These are phyloP conservation scores for Ophiosphaerella korrae DNA, from an alignment of 2,329 filamentous ascomycete genomes.

Conservation along the genomic window DNA sequence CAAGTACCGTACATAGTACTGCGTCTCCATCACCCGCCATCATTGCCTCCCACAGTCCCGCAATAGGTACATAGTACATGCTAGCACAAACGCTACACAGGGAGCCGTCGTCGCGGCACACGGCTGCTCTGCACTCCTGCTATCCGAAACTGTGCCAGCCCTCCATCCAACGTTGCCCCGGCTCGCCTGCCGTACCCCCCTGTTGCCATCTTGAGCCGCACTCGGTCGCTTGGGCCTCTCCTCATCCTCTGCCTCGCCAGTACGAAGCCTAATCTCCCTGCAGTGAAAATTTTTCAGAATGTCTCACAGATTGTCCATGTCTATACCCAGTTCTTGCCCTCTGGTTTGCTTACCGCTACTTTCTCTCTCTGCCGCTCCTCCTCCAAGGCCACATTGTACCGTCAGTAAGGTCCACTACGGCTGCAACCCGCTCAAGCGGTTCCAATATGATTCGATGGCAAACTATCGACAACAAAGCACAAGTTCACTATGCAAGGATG, in stretches of 20 bases:
- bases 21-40: constrained; percentile 19
- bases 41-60: constrained; percentile 12
- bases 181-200: constrained; percentile 28
- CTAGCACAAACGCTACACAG: constrained; percentile 26
- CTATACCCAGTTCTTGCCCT: constrained; percentile 28
- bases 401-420: constrained; percentile 31
- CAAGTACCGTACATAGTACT: not conserved
- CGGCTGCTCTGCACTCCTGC: constrained; percentile 23
- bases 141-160: constrained; percentile 33
- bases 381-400: constrained; percentile 23
- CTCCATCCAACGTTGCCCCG: constrained; percentile 40
- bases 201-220: constrained; percentile 42
- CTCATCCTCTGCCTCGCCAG: constrained; percentile 26
- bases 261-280: constrained; percentile 43
- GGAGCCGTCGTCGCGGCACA: constrained; percentile 33
- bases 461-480: constrained; percentile 39
- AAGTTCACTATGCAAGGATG: constrained; percentile 34
- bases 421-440: constrained; percentile 34
- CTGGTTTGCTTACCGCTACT: constrained; percentile 45
- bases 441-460: constrained; percentile 38
- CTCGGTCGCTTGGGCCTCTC: constrained; percentile 39
- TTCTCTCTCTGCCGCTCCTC: constrained; percentile 17
- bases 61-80: not conserved
- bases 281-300: constrained; percentile 37
- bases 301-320: constrained; percentile 39